Evolutionary conservation across 2,329 filamentous ascomycete species (phyloP).

Genomic region (Tolypocladium pustulatum): DNA sequence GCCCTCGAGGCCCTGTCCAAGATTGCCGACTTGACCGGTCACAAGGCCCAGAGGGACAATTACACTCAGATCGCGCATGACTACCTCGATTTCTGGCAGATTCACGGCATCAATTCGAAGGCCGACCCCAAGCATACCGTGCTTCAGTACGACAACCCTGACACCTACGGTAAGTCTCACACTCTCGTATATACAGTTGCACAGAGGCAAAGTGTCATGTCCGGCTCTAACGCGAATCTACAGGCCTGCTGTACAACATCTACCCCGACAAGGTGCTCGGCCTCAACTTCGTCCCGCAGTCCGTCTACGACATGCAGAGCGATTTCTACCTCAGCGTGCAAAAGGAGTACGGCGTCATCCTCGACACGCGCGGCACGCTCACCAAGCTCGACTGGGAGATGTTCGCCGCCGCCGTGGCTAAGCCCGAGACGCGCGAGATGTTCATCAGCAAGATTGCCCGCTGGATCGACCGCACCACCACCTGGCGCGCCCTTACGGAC

Average conservation of each 20-base stretch:
- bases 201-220: not conserved
- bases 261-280: conserved; percentile 70
- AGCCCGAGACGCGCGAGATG: conserved; percentile 45
- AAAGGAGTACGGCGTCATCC: conserved; percentile 68
- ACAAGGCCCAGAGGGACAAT: conserved; percentile 43
- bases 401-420: conserved; percentile 68
- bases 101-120: conserved; percentile 57
- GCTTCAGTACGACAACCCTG: conserved; percentile 60
- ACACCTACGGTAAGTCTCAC: conserved; percentile 28
- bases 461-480: conserved; percentile 67
- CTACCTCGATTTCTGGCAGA: conserved; percentile 66
- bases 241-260: conserved; percentile 59
- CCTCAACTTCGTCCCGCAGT: conserved; percentile 64
- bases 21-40: conserved; percentile 51
- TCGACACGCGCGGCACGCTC: conserved; percentile 72
- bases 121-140: conserved; percentile 56
- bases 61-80: conserved; percentile 53
- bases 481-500: conserved; percentile 64
- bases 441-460: conserved; percentile 59
- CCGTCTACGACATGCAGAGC: conserved; percentile 68
- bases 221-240: not conserved
- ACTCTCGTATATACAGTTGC: not conserved
- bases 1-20: conserved; percentile 72
- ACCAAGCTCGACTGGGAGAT: conserved; percentile 86
- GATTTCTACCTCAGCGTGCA: conserved; percentile 64